Percentiles rank a stretch among this genome's conserved stretches.
Conservation (phyloP, 2,329 filamentous ascomycete genomes). For the Sordariomycetes sp. region DNA sequence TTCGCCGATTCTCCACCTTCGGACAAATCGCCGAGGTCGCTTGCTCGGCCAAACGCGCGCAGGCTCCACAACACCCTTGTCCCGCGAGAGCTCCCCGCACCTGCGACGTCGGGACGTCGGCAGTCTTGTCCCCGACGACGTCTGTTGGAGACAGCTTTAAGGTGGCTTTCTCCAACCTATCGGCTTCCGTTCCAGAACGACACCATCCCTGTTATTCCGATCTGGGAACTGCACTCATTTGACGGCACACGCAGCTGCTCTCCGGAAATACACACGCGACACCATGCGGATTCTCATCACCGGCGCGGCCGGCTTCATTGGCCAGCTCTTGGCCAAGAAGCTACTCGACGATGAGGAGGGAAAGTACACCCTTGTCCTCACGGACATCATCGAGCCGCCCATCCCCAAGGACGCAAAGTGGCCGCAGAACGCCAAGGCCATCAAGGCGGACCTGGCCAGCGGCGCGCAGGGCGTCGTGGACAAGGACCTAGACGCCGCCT, state of each 20-base stretch:
- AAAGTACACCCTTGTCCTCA: neutral
- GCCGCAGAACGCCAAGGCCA: neutral
- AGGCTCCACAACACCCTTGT: too few species aligned
- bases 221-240: neutral
- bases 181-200: too few species aligned
- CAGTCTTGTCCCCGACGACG: neutral
- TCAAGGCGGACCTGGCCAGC: neutral
- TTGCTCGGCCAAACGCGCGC: too few species aligned
- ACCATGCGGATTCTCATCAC: neutral
- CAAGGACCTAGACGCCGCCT: neutral
- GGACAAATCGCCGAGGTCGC: neutral
- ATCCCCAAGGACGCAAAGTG: neutral
- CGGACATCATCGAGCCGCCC: neutral
- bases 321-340: neutral
- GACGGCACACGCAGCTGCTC: too few species aligned
- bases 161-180: neutral
- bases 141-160: neutral
- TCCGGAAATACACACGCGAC: neutral
- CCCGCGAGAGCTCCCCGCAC: neutral
- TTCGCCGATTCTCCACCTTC: neutral
- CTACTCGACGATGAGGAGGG: neutral
- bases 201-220: neutral
- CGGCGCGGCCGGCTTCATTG: neutral
- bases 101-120: neutral
- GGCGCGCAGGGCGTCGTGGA: neutral